Base-by-base conservation (phyloP, 768 basidiomycete genomes). In the Leccinum incarnatum region DNA sequence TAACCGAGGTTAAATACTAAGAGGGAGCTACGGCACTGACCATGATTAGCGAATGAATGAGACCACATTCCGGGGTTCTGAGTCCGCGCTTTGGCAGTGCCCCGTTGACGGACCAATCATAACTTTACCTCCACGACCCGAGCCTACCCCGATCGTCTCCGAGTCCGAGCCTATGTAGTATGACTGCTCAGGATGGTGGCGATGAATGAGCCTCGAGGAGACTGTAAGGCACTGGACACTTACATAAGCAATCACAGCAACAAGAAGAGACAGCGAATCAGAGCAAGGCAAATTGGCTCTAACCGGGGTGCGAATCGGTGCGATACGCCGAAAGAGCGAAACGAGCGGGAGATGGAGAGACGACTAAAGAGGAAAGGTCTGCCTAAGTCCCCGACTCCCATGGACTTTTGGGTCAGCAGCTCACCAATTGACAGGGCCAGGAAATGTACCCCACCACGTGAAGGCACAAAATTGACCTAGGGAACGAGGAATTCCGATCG, bases 121-220 rank as follows among this genome's bases (percentile, higher is more conserved):
- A 62, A 54, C 11, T 11, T 55, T 56, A 36, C 58, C 67, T 68
- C 58, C 49, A 51, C 36, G 23, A 56, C 42, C 65, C 65, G 67
- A 59, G 1, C 29, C 29, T 27, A 21, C 37, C 25, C 67, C 67
- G 67, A 55, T 14, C 49, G 1, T 17, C 19, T 56, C 65, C 68
- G 62, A 42, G 42, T 27, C 54, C 45, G 56, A 57, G 55, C 27
- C 27, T 27, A 27, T 27, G 27, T 29, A 29, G 27, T 29, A 42
- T 42, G 51, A 32, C 30, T 57, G 59, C 21, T 59, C 58, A 29
- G 30, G 30, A 42, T 37, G 46, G 68, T 68, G 67, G 67, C 67
- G 29, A 52, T 69, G 67, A 58, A 59, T 19, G 51, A 7, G 54
- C 67, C 67, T 61, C 56, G 57, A 56, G 67, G 67, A 56, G 36